Base-by-base conservation (phyloP, 2,329 filamentous ascomycete species). In the Colletotrichum viniferum region DNA sequence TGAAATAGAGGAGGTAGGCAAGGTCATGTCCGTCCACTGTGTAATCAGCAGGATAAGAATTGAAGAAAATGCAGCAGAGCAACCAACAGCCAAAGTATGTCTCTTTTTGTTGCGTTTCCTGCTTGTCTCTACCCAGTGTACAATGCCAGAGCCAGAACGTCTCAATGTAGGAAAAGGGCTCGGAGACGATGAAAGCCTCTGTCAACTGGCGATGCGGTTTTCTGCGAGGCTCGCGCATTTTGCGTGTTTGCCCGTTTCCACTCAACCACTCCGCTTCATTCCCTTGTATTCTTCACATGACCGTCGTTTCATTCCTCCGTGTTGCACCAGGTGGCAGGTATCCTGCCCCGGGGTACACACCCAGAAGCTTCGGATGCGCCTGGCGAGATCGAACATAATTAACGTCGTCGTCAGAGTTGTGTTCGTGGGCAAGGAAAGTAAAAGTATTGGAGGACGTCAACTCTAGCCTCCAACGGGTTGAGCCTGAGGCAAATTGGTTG, bases 101-200 rank as follows among this genome's bases (percentile, higher is more conserved):
- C 56, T 73, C 38, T 61, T 58, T 71, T 64, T 64, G 28, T 62
- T 32, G 30, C 43, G 73, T 76, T 73, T 63, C 69, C 63, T 76
- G 56, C 65, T 63, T 63, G 70, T 76, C 73, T 76, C 73, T 73
- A 76, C 43, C 73, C 63, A 43, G 73, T 48, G 73, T 69, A 73
- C 38, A 76, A 76, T 61, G 48, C 36, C 71, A 64, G 26, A 64
- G 56, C 60, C 70, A 60, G 43, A 63, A 48, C 13, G n/a, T 28
- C 24, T 28, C 18, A 48, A 26, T 52, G 48, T 61, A 60, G 18
- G 55, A 21, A 30, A 56, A 55, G 58, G 61, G 18, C n/a, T 61
- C 26, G 26, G 66, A 60, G 55, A 60, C 36, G 14, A 48, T 30
- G 28, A 16, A 43, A 24, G 36, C n/a, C 62, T 36, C 43, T 26